Conservation (phyloP, 345 rosid species). For the Syzygium oleosum region DNA sequence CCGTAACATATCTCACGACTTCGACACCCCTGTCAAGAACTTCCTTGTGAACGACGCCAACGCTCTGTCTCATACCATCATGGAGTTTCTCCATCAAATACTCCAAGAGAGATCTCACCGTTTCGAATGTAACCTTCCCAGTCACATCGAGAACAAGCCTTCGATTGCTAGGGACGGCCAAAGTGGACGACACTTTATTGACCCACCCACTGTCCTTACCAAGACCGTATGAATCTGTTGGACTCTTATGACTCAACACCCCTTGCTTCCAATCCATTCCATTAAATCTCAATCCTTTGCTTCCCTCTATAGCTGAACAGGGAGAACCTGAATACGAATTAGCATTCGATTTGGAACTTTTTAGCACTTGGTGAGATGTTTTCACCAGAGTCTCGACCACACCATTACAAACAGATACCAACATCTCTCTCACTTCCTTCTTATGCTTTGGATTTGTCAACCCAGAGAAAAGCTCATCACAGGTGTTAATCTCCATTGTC, state of each 20-base stretch:
- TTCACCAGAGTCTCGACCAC: slow-evolving; percentile 64
- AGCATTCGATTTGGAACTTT: background rate
- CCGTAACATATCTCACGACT: slow-evolving; percentile 35
- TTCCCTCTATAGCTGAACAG: slow-evolving; percentile 4
- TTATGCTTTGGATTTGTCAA: slow-evolving; percentile 70
- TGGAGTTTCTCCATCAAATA: slow-evolving; percentile 38
- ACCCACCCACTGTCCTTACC: slow-evolving; percentile 28
- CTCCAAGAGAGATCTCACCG: slow-evolving; percentile 60
- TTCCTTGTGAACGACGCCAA: slow-evolving; percentile 20
- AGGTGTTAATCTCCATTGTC: slow-evolving; percentile 52
- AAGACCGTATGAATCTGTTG: slow-evolving; percentile 4
- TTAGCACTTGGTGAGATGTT: slow-evolving; percentile 48
- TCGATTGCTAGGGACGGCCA: slow-evolving; percentile 61
- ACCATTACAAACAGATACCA: slow-evolving; percentile 46
- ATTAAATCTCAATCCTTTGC: background rate
- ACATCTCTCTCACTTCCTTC: slow-evolving; percentile 31
- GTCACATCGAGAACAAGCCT: slow-evolving; percentile 63
- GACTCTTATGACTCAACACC: background rate
- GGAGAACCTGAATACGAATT: background rate
- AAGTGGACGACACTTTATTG: slow-evolving; percentile 43
- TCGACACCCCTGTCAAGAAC: slow-evolving; percentile 36
- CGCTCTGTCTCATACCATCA: slow-evolving; percentile 33
- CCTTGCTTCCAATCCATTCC: slow-evolving; percentile 5
- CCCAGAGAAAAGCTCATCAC: slow-evolving; percentile 58
- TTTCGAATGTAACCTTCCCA: slow-evolving; percentile 58